Conservation (phyloP, 2,329 filamentous ascomycete genomes). For the Botrytis aclada region DNA sequence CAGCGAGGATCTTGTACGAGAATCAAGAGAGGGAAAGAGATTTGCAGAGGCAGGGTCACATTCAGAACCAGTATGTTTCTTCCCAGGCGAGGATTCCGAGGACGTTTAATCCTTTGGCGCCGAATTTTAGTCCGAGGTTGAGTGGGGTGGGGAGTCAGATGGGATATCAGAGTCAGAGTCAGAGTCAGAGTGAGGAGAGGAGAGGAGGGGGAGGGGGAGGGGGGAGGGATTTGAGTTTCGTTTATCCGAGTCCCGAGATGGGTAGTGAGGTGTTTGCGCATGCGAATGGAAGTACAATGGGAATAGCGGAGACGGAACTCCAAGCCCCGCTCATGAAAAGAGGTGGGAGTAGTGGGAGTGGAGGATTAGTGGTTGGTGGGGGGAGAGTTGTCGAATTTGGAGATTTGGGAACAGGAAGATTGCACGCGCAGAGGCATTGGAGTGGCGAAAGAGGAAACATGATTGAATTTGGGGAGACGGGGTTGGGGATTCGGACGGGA, state of each 20-base stretch:
- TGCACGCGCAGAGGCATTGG: neutral
- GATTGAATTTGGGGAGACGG: neutral
- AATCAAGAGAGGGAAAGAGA: neutral
- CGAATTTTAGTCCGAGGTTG: conserved; percentile 12
- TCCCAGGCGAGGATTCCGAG: neutral
- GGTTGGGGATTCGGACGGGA: neutral
- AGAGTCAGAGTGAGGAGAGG: neutral
- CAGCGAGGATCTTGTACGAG: neutral
- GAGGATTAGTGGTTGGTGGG: conserved; percentile 22
- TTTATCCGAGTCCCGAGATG: conserved; percentile 6
- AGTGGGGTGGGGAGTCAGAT: neutral
- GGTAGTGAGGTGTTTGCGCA: neutral
- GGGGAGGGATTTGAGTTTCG: neutral
- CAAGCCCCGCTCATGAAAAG: conserved; percentile 21
- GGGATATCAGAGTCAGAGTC: neutral
- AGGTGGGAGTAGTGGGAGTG: conserved; percentile 22
- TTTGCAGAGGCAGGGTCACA: neutral
- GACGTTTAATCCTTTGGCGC: neutral
- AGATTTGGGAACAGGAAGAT: conserved; percentile 19
- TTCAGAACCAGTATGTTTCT: neutral
- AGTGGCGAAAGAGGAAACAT: neutral
- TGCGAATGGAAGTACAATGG: neutral
- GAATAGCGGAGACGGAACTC: neutral
- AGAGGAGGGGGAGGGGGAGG: too few relatives aligned
- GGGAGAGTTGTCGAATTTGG: conserved; percentile 31